These are phyloP conservation scores for Colletotrichum tofieldiae DNA, from an alignment of 2,329 filamentous ascomycete genomes.

Conservation along the genomic window DNA sequence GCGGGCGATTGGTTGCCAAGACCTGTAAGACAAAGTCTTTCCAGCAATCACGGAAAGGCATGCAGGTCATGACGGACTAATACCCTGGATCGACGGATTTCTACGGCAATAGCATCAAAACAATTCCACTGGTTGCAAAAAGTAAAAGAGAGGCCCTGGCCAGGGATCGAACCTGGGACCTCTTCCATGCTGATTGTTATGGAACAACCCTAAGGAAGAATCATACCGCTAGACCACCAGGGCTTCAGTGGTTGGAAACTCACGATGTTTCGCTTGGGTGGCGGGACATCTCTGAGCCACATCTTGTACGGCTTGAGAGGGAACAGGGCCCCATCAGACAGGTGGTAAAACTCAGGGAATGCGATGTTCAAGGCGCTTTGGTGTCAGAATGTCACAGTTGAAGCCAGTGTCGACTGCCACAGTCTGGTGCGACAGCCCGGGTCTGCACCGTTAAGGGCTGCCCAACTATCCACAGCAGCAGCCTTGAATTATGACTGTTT, in stretches of 20 bases:
- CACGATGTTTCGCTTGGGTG: slow-evolving; percentile 5
- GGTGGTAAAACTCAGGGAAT: neutral
- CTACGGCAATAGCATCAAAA: slow-evolving; percentile 7
- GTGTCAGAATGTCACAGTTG: accelerated
- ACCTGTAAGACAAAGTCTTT: neutral
- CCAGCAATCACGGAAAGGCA: slow-evolving; percentile 5
- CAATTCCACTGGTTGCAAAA: neutral
- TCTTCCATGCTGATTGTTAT: slow-evolving; percentile 23
- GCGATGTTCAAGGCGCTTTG: too few relatives aligned
- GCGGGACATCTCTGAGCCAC: neutral
- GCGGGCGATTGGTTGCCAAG: neutral
- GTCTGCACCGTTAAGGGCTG: neutral
- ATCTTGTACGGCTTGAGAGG: neutral
- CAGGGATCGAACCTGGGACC: slow-evolving; percentile 43
- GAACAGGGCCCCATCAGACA: neutral
- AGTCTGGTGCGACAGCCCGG: too few relatives aligned
- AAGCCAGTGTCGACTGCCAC: too few relatives aligned
- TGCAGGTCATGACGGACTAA: neutral
- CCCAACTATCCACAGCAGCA: too few relatives aligned
- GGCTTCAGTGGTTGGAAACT: neutral
- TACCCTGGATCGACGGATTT: neutral
- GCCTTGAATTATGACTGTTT: too few relatives aligned
- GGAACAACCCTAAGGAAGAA: slow-evolving; percentile 39
- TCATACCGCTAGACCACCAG: slow-evolving; percentile 43
- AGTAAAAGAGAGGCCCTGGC: slow-evolving; percentile 19